Base-by-base conservation (phyloP, 140 eudicot genomes). In the Flaveria floridana region DNA sequence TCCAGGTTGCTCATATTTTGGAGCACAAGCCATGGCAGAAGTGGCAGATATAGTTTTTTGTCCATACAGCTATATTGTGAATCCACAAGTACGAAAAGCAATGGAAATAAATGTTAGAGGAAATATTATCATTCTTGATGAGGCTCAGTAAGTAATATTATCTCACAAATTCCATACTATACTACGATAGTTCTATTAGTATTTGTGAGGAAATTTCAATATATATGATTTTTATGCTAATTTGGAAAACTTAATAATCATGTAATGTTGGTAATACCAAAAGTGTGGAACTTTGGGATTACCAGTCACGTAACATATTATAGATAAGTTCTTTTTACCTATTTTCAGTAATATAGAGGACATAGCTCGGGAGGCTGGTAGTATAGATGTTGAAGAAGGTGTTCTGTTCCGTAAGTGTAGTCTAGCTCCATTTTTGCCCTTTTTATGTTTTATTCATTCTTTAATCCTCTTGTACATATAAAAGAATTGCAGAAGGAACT, bases 1-100 rank as follows among this genome's bases (percentile, higher is more conserved):
- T 76, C 64, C 83, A 94, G 97, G 99, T 72, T 94, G 99, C 78
- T 79, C 99, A 28, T 94, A 94, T 75, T 94, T 86, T 78, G 99
- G 86, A 69, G 88, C 97, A 57, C 95, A 89, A 70, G 77, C 87
- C 4, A 82, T 94, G 97, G 97, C 97, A 70, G 85, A 82, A 64
- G 97, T 88, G 64, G 97, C 99, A 57, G 86, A 84, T 30, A 74
- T 90, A 68, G 91, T 94, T 53, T 94, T 94, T 78, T 94, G 99
- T 72, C 99, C 99, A 10, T 90, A 93, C 77, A 90, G 82, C 82
- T 93, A 93, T 83, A 81, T 93, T 30, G 63, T 93, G 46, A 93
- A 84, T 79, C 96, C 99, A 71, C 76, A 85, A 51, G 82, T 93
- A 10, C 82, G 99, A 64, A 87, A 87, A 68, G 97, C 96, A 42